Evolutionary conservation across 345 rosid species (phyloP), one percentile per base, ranked within the genome.

Genomic region (Eucalyptus microcorys): DNA sequence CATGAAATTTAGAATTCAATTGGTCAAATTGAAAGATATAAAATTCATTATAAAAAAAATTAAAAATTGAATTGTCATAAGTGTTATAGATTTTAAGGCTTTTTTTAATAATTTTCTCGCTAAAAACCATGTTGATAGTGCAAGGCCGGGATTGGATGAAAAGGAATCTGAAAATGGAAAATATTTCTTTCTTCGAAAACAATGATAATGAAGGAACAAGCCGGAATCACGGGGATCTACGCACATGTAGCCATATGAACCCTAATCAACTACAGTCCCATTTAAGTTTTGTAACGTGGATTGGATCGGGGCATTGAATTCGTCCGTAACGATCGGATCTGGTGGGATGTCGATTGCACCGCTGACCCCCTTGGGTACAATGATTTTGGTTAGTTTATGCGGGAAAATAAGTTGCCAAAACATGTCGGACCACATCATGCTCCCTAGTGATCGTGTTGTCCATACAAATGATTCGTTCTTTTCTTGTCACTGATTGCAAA

Each of bases 11-110:
- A 64, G 0, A 14, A 64, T 32, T 4, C 34, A 64, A 64, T 14
- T 64, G 0, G 5, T 7, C 34, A 7, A n/a, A n/a, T 14, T 52
- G 57, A 52, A 19, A 52, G 0, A 21, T 52, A 0, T 52, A 52
- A 52, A 52, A 52, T 52, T 52, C 5, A 52, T 52, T 4, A 21
- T 52, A 8, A 52, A 52, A 52, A 19, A 49, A 52, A 17, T 3
- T 52, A 52, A 7, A 52, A 52, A 19, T 14, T 4, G 19, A 64
- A 64, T n/a, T n/a, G 0, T 0, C 8, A 7, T 30, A n/a, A 3
- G 3, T 14, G 12, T 64, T 14, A 64, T 2, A 52, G 57, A 52
- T 19, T 19, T 52, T 52, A 52, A 52, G 40, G 15, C 0, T 66
- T 66, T 15, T 64, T n/a, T 55, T 9, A 0, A n/a, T 32, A n/a